A percentile compares a stretch with the other conserved stretches of the same genome.
These are phyloP conservation scores for Boletus semigastroideus DNA, from an alignment of 1,284 basidiomycete species.

Conservation along the genomic window DNA sequence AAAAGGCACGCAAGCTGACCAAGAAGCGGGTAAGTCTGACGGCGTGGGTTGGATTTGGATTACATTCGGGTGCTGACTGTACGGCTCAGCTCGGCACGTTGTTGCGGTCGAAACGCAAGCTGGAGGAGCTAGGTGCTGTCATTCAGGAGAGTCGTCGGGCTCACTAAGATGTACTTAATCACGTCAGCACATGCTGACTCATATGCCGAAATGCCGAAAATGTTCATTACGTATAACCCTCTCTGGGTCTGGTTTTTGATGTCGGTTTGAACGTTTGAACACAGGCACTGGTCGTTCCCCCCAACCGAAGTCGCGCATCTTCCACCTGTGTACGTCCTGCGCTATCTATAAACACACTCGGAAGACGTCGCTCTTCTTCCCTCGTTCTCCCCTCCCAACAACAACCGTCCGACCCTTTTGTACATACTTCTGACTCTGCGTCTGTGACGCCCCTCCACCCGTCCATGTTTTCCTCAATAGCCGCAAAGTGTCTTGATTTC, in stretches of 20 bases:
- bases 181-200: constrained; percentile 14
- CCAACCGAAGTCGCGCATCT: constrained; percentile 54
- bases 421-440: constrained; percentile 8
- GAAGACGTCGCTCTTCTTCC: constrained; percentile 49
- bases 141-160: constrained; percentile 89
- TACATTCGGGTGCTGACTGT: constrained; percentile 2
- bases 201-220: constrained; percentile 25
- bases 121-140: constrained; percentile 89
- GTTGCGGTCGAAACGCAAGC: constrained; percentile 94
- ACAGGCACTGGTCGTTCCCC: constrained; percentile 27
- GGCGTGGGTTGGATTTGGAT: no score
- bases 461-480: constrained; percentile 51
- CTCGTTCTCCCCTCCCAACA: constrained; percentile 33
- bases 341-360: constrained; percentile 52
- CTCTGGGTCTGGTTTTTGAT: constrained; percentile 24
- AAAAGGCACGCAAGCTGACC: constrained; percentile 97
- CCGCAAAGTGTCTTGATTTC: constrained; percentile 52
- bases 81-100: constrained; percentile 84
- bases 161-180: constrained; percentile 45
- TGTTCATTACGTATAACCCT: constrained; percentile 24
- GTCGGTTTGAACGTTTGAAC: constrained; percentile 1
- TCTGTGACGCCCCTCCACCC: constrained; percentile 17
- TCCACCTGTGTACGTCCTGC: constrained; percentile 60
- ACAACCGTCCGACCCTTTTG: constrained; percentile 1
- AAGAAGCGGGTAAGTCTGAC: constrained; percentile 88